Evolutionary conservation across 2,329 filamentous ascomycete species (phyloP), one percentile per base, ranked within the genome.

Genomic region (Colletotrichum sidae): DNA sequence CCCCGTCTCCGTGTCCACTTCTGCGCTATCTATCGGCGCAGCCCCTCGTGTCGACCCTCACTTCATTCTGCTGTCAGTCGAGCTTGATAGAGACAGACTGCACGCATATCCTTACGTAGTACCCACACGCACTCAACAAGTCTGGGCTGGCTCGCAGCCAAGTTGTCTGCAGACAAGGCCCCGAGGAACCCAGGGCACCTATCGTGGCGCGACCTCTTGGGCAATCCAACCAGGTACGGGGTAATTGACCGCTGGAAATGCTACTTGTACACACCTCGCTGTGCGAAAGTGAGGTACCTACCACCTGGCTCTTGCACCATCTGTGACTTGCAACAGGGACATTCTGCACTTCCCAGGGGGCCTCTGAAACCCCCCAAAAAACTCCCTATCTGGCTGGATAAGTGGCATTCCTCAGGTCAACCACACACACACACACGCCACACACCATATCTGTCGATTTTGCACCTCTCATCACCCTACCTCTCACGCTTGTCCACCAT

Each of bases 341-440:
- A 39, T 46, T 53, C 56, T 47, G 39, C 34, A 39, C 56, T 53
- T 60, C 41, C 39, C 62, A 65, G 62, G 57, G 44, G 62, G 59
- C 52, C 62, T 65, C 62, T 62, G 62, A 65, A 65, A 62, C 25
- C 25, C 62, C 62, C 49, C 52, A 57, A 62, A 65, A 52, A 58
- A 62, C 58, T 65, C 62, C 62, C 58, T 65, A 65, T 57, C 62
- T 62, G 62, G 62, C 58, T 45, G 52, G 58, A 45, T 25, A 25
- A 25, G 25, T 53, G 37, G 46, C 62, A 62, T 62, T 60, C 56
- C 56, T 42, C 45, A 34, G 53, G 4, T 25, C 25, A 41, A 55
- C 46, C 45, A 17, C 17, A 17, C 15, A 17, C 15, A 49, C 46
- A 33, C 55, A 52, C 46, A 25, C 25, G 25, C 25, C 25, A 25